phyloP scores from a whole-genome alignment of 768 basidiomycete species.

The Lentinula raphanica region DNA sequence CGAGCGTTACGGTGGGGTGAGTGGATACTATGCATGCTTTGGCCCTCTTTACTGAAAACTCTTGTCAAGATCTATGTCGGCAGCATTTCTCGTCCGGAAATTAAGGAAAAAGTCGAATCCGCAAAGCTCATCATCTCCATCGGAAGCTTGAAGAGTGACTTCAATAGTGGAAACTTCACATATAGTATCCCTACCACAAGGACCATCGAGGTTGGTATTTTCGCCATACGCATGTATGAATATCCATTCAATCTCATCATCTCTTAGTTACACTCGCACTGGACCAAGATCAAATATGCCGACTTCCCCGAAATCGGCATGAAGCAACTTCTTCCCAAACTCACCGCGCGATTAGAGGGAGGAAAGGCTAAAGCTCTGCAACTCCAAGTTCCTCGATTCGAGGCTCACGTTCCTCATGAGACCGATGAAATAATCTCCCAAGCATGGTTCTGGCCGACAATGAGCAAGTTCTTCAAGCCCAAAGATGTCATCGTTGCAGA shows the following conservation, averaged over 20 bases:
- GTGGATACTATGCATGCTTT: slow-evolving; percentile 19
- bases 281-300: slow-evolving; percentile 62
- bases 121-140: slow-evolving; percentile 75
- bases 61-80: slow-evolving; percentile 67
- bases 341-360: slow-evolving; percentile 48
- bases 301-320: slow-evolving; percentile 64
- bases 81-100: slow-evolving; percentile 54
- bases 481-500: slow-evolving; percentile 59
- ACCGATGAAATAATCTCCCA: slow-evolving; percentile 54
- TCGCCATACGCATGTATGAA: background rate
- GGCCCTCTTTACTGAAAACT: background rate
- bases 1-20: slow-evolving; percentile 73
- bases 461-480: slow-evolving; percentile 47
- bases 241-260: background rate
- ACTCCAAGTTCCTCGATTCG: slow-evolving; percentile 42
- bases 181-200: slow-evolving; percentile 57
- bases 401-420: slow-evolving; percentile 45
- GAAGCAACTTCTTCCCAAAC: slow-evolving; percentile 71
- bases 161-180: slow-evolving; percentile 86
- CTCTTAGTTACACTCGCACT: slow-evolving; percentile 66
- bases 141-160: slow-evolving; percentile 68
- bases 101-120: slow-evolving; percentile 68
- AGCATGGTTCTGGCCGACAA: slow-evolving; percentile 55
- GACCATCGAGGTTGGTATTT: slow-evolving; percentile 55
- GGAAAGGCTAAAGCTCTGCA: slow-evolving; percentile 34